Evolutionary conservation across 2,329 filamentous ascomycete genomes (phyloP), one percentile per base, ranked within the genome.

Genomic region (Alternaria burnsii): DNA sequence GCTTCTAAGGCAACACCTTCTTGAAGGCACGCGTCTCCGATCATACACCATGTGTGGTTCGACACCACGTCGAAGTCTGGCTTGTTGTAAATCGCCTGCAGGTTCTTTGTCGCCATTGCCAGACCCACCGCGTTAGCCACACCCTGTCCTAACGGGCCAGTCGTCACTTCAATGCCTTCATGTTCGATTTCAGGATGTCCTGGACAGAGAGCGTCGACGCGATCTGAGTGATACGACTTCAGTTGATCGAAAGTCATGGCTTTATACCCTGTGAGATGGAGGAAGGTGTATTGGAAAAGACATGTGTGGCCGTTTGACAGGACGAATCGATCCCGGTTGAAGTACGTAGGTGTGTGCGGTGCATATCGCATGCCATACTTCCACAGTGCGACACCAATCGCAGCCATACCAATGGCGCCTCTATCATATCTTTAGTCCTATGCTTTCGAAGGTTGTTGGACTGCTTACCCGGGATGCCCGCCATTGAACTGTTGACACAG

Each of bases 401-500:
- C 86, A 22, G 86, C 86, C 79, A 88, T 88, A 38, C 86, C 85
- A 72, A 88, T 87, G 18, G 57, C 57, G n/a, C 57, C 57, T 46
- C 57, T 59, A 16, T 16, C 10, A 1, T 7, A 14, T 24, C 4
- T 14, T 59, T 12, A 59, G 46, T 3, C 32, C 3, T n/a, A 2
- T 6, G 14, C 3, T 0, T 10, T 3, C 28, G 9, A 40, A 10
- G 1, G 3, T 5, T 28, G 6, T 5, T 12, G 5, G 10, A 40
- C 12, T 1, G 84, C 85, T 22, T 62, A 65, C 20, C 67, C 89
- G 18, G 88, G 89, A 71, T 91, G 89, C 0, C 89, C 89, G 36
- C 88, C 88, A 63, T 86, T 86, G 76, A 90, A 91, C 65, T 91
- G 88, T 72, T 91, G 84, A 69, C 88, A 91, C 3, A 91, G 77